Evolutionary conservation across 331 rosid genomes (phyloP), one percentile per base, ranked within the genome.

Genomic region (Quercus tomentella): DNA sequence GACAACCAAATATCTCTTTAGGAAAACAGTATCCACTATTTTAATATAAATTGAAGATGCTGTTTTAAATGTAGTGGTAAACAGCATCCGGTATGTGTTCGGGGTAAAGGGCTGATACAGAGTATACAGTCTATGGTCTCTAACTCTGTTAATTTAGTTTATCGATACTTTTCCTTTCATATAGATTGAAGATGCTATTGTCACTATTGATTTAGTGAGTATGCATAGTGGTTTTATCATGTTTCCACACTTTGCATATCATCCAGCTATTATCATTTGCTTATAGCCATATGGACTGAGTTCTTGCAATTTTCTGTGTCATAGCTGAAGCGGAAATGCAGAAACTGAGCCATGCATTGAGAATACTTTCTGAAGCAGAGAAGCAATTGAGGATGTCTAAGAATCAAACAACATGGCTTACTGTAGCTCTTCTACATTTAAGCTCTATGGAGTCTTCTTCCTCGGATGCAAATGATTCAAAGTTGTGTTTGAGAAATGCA

Each of bases 361-460:
- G 86, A 86, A 79, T 90, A 83, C 93, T 92, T 68, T 90, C 96
- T 10, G 98, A 94, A 75, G 76, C 98, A 3, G 93, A 92, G 84
- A 94, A 89, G 88, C 97, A 88, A 78, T 75, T 94, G 79, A 83
- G 94, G 82, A 86, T 92, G 84, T 94, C 97, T 18, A 94, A 90
- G 87, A 94, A 90, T 76, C 97, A 90, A 79, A 75, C 91, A 26
- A 94, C 97, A 56, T 94, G 98, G 97, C 92, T 92, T 77, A 94
- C 94, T 9, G 98, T 89, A 56, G 98, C 97, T 67, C 92, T 94
- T 63, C 79, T 94, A 57, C 98, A 92, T 84, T 85, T 94, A 72
- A 92, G 94, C 79, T 87, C 96, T 15, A 37, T 66, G 15, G 97
- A 92, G 55, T 58, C 81, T 66, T 86, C 91, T 67, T 82, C 92